Evolutionary conservation across 345 rosid species (phyloP), one percentile per base, ranked within the genome.

Genomic region (Sisymbrium irio): DNA sequence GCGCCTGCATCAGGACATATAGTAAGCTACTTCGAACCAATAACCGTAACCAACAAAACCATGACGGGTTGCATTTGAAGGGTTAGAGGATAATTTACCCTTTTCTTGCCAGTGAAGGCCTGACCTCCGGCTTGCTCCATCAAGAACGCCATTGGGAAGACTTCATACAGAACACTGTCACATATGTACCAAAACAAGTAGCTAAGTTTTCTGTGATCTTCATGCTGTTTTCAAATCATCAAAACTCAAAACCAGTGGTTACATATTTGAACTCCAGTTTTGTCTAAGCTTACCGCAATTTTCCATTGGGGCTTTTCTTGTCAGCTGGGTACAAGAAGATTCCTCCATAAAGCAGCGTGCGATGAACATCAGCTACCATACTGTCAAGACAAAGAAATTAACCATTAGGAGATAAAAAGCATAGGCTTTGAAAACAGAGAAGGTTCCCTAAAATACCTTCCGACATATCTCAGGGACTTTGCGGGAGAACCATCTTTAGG

Each of bases 291-390:
- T 87, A 95, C 98, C 97, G 98, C 63, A 95, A 79, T 83, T 95
- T 95, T 28, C 99, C 99, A 28, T 7, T 85, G 56, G 97, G 96
- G 78, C 93, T 95, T 82, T 88, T 95, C 91, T 87, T 92, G 82
- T 95, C 97, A 35, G 86, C 96, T 10, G 97, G 99, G 90, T 95
- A 95, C 88, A 95, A 72, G 82, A 95, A 95, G 78, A 92, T 80
- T 28, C 99, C 99, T 46, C 97, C 98, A 69, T 92, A 95, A 3
- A 95, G 98, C 69, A 95, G 79, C 1, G 98, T 95, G 64, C 98
- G 96, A 78, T 92, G 99, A 72, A 95, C 97, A 82, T 95, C 99
- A 0, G 99, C 99, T 42, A 95, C 99, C 99, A 95, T 95, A 83
- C 98, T 92, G 85, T 57, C 66, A 47, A 9, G 28, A 77, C 9